A percentile compares a stretch with the other conserved stretches of the same genome.
These are phyloP conservation scores for Pouteria glomerata DNA, from an alignment of 148 eudicot species.

Conservation along the genomic window DNA sequence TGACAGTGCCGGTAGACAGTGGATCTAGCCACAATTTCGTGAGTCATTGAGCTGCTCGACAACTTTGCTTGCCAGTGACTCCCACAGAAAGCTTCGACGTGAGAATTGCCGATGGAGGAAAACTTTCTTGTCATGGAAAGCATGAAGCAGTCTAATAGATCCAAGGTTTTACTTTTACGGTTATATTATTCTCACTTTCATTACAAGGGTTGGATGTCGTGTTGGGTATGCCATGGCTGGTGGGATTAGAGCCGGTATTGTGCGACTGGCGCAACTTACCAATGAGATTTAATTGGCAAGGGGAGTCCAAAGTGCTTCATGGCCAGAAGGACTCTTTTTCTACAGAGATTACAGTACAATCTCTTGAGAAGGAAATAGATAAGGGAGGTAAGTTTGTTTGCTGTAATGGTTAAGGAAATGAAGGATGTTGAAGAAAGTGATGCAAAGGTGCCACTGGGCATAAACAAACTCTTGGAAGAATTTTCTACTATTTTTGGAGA, in stretches of 20 bases:
- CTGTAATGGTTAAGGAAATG: too few species aligned
- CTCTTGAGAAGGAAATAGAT: not conserved
- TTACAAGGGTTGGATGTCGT: not conserved
- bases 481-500: too few species aligned
- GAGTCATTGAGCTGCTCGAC: not conserved
- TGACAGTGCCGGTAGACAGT: too few species aligned
- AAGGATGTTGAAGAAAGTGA: too few species aligned
- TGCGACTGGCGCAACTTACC: not conserved
- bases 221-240: not conserved
- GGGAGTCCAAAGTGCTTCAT: not conserved
- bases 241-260: not conserved
- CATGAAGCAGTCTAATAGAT: not conserved
- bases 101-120: not conserved
- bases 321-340: not conserved
- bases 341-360: too few species aligned
- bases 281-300: too few species aligned
- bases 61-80: not conserved
- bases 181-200: not conserved
- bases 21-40: not conserved
- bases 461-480: too few species aligned
- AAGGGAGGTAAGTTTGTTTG: not conserved
- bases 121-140: too few species aligned
- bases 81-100: not conserved
- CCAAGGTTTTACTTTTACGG: too few species aligned
- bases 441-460: too few species aligned